These are phyloP conservation scores for Dactylorhiza incarnata DNA, from an alignment of 106 monocot species.

Conservation along the genomic window DNA sequence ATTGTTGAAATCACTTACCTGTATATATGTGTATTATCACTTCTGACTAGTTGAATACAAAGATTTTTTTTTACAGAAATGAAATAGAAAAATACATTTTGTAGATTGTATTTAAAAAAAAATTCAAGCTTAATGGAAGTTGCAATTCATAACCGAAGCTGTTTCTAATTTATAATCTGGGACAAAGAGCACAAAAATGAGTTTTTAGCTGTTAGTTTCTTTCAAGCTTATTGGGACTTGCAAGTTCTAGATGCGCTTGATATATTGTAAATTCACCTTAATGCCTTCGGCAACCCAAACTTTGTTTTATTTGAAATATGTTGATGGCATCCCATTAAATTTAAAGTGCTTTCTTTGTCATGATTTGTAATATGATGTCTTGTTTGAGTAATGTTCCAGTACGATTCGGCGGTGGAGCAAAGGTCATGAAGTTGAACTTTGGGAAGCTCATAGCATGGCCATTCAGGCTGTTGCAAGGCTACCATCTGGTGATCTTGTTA, in stretches of 20 bases:
- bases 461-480: conserved; percentile 70
- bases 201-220: not conserved
- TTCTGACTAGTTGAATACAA: no score
- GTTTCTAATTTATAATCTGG: not conserved
- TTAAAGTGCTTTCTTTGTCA: not conserved
- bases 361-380: not conserved
- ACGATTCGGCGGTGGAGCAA: conserved; percentile 76
- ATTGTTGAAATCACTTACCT: no score
- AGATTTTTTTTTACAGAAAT: no score
- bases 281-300: not conserved
- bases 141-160: no score
- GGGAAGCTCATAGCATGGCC: conserved; percentile 88
- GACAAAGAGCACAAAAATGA: not conserved
- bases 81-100: no score
- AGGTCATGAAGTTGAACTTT: conserved; percentile 45
- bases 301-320: not conserved
- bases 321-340: not conserved
- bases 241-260: not conserved
- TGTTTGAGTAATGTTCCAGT: conserved; percentile 18
- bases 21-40: no score
- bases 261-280: not conserved
- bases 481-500: conserved; percentile 70
- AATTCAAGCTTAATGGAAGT: no score
- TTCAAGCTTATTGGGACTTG: not conserved
- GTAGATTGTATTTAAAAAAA: no score